Evolutionary conservation across 768 basidiomycete species (phyloP), one percentile per base, ranked within the genome.

Genomic region (Chiua virens): DNA sequence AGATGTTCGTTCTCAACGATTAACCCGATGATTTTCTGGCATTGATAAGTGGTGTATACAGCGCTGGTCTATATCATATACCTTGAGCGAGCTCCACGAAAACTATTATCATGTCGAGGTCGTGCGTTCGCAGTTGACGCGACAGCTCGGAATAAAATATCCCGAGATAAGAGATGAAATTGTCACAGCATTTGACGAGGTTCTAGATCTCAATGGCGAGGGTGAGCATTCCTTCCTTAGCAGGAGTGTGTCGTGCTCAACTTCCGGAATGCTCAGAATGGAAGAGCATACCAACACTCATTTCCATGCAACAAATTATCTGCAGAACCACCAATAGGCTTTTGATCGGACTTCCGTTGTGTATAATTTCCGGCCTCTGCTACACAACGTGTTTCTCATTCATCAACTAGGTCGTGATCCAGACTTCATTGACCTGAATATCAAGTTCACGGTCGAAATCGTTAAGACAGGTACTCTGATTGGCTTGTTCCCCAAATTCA

Each of bases 151-250:
- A 2, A 50, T 46, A 4, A 55, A 72, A 3, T 73, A 78, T 52
- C 63, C 71, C 0, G 71, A 73, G 22, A 58, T 82, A 9, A 68
- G 63, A 7, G 73, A 78, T 25, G 82, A 84, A 55, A 64, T 81
- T 14, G 43, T 57, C 2, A 47, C 58, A 0, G 68, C 80, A 0
- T 74, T 79, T 47, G 58, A 64, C 1, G 76, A 75, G 5, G 53
- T 65, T 35, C 62, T 82, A 10, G 32, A 52, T 17, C 49, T 58
- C 18, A 43, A 25, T 15, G 59, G 46, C 9, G 21, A 63, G 21
- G 64, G 63, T 66, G 22, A 51, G 42, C 14, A 23, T 17, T n/a
- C 5, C 13, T 30, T 3, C 10, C 13, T 30, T 14, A 7, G 7
- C 10, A 2, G 7, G 13, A 11, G 30, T 14, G 30, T 30, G 13